A percentile compares a stretch with the other conserved stretches of the same genome.
phyloP scores from a whole-genome alignment of 129 eudicot genomes.

The Lonicera japonica region DNA sequence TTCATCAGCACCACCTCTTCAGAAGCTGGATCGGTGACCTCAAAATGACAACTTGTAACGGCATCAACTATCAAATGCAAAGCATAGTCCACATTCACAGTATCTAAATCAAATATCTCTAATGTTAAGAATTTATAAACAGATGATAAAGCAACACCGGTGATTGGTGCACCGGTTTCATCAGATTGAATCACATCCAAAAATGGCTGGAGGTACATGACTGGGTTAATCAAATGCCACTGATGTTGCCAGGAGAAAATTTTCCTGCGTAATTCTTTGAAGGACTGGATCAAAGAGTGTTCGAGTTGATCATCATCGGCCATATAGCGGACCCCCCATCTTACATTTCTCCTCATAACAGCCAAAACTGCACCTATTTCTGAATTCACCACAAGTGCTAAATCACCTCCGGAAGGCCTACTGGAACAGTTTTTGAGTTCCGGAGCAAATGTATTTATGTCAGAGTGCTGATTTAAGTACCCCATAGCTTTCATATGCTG shows the following conservation, averaged over 20 bases:
- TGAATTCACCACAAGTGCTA: constrained; percentile 30
- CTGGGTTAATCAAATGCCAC: constrained; percentile 35
- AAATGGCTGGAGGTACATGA: constrained; percentile 45
- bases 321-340: constrained; percentile 38
- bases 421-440: constrained; percentile 10
- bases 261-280: constrained; percentile 41
- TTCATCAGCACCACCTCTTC: too few species aligned
- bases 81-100: too few species aligned
- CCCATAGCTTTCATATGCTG: too few species aligned
- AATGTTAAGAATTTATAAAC: too few species aligned
- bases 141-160: constrained; percentile 59
- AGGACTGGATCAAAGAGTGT: constrained; percentile 41
- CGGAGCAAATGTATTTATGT: constrained; percentile 8
- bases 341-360: constrained; percentile 42
- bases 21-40: too few species aligned
- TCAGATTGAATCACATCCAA: constrained; percentile 51
- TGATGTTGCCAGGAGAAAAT: constrained; percentile 41
- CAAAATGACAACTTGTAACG: too few species aligned
- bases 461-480: constrained; percentile 9
- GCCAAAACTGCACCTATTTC: constrained; percentile 43
- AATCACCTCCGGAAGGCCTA: constrained; percentile 26
- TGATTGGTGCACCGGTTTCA: constrained; percentile 62
- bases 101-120: too few species aligned
- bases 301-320: constrained; percentile 44
- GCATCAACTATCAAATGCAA: too few species aligned